phyloP scores from a whole-genome alignment of 192 early-diverging fungal species.

The Coemansia sp. region DNA sequence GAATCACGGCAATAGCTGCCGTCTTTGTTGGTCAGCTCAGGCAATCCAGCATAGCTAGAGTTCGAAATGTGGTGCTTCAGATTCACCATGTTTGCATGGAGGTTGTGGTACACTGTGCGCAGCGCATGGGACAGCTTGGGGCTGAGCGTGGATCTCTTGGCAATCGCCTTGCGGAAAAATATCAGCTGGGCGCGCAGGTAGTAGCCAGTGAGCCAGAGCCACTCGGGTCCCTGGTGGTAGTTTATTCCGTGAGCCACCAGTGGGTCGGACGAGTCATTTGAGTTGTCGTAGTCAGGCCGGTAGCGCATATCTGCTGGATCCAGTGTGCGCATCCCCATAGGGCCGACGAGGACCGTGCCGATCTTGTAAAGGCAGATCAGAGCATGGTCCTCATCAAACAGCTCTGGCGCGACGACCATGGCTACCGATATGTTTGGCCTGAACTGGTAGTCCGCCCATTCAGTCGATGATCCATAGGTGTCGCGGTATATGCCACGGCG shows the following conservation, averaged over 20 bases:
- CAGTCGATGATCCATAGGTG: constrained; percentile 67
- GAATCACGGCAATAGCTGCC: constrained; percentile 81
- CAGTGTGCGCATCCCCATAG: constrained; percentile 93
- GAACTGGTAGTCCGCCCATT: constrained; percentile 90
- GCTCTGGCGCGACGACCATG: constrained; percentile 92
- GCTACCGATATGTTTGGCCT: constrained; percentile 90
- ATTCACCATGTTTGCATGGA: constrained; percentile 77
- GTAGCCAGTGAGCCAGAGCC: constrained; percentile 92
- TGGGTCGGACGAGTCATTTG: constrained; percentile 82
- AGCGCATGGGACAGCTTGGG: constrained; percentile 50
- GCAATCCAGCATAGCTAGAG: constrained; percentile 84
- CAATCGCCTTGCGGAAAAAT: constrained; percentile 59
- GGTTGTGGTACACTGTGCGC: constrained; percentile 67
- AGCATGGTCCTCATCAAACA: constrained; percentile 83
- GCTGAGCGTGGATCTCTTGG: neutral
- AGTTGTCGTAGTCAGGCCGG: constrained; percentile 91
- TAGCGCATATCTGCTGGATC: constrained; percentile 95
- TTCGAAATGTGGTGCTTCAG: constrained; percentile 60
- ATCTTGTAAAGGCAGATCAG: constrained; percentile 68
- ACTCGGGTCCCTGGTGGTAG: constrained; percentile 99
- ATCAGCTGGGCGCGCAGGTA: constrained; percentile 84
- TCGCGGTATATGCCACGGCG: constrained; percentile 97
- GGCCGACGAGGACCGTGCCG: constrained; percentile 71
- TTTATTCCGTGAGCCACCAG: constrained; percentile 95
- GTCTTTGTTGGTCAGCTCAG: constrained; percentile 93